These are phyloP conservation scores for Chromera velia DNA, from an alignment of 73 alveolate genomes.

Conservation along the genomic window DNA sequence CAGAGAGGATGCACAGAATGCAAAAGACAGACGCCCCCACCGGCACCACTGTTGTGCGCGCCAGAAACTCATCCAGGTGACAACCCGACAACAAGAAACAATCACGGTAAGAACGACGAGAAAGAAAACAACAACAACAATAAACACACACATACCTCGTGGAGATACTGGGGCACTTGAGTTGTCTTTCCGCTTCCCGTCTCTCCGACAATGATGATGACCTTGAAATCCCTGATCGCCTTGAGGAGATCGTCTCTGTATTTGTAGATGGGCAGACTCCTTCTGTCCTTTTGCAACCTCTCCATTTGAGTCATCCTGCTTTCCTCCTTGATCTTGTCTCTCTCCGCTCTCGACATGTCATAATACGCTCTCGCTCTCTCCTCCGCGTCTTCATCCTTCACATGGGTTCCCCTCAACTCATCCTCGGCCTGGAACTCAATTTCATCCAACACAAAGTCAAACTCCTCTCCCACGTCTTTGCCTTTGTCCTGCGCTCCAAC, in stretches of 20 bases:
- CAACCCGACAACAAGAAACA: no score
- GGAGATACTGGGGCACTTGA: slow-evolving; percentile 79
- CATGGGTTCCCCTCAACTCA: no score
- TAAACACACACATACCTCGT: no score
- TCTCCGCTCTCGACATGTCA: no score
- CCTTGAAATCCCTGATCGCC: slow-evolving; percentile 69
- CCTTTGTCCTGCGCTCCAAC: slow-evolving; percentile 58
- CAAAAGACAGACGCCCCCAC: no score
- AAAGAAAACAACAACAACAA: no score
- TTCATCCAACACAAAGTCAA: slow-evolving; percentile 69
- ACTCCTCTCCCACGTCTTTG: slow-evolving; percentile 47
- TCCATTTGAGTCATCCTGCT: slow-evolving; percentile 30
- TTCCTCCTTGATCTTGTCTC: slow-evolving; percentile 35
- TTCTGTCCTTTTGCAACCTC: slow-evolving; percentile 49
- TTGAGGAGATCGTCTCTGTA: slow-evolving; percentile 71
- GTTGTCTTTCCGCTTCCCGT: slow-evolving; percentile 95
- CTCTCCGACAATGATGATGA: slow-evolving; percentile 83
- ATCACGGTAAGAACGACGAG: no score
- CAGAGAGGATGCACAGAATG: no score
- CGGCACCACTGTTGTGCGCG: no score
- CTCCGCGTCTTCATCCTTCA: slow-evolving; percentile 30
- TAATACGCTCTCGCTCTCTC: no score
- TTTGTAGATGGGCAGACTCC: slow-evolving; percentile 70
- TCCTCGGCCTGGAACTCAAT: slow-evolving; percentile 70
- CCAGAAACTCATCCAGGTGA: no score